Evolutionary conservation across 257 asterid species (phyloP), one percentile per base, ranked within the genome.

Genomic region (Knoxia roxburghii): DNA sequence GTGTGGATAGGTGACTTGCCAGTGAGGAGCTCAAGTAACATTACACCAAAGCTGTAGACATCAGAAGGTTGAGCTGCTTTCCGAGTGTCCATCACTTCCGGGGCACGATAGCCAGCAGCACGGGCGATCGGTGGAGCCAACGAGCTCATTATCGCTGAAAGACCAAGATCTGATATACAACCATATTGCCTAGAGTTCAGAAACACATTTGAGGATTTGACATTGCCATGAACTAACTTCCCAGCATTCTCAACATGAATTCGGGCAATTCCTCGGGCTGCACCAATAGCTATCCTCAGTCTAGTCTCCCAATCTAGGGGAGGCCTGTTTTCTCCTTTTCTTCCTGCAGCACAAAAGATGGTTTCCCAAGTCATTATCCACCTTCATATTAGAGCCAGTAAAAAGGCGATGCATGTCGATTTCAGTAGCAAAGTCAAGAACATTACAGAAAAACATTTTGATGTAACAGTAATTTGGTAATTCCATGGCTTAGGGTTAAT

Each of bases 101-200:
- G 97, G 17, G 96, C 95, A 1, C 93, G 91, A 30, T 84, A 87
- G 23, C 95, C 96, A 29, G 92, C 76, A 23, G 95, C 87, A 21
- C 94, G 91, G 11, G 93, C 91, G 0, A 89, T 64, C 10, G 88
- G 89, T 30, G 79, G 89, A 56, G 90, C 87, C 65, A 89, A 65
- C 7, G 96, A 73, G 45, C 78, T 85, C 86, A 84, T 87, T 68
- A 87, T 64, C 2, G 91, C 56, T 37, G 95, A 78, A 18, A 87
- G 78, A 43, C 95, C 93, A 2, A 88, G 85, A 74, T 89, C 96
- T 0, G 96, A 89, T 65, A 87, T 73, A 67, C 95, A 85, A 4
- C 95, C 96, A 1, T 84, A 84, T n/a, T 69, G 75, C 12, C 64
- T 74, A 32, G 88, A 59, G 76, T 89, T 89, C 39, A 89, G 83